A percentile compares a stretch with the other conserved stretches of the same genome.
phyloP scores from a whole-genome alignment of 176 grass and related monocot genomes.

The Puccinellia tenuiflora region DNA sequence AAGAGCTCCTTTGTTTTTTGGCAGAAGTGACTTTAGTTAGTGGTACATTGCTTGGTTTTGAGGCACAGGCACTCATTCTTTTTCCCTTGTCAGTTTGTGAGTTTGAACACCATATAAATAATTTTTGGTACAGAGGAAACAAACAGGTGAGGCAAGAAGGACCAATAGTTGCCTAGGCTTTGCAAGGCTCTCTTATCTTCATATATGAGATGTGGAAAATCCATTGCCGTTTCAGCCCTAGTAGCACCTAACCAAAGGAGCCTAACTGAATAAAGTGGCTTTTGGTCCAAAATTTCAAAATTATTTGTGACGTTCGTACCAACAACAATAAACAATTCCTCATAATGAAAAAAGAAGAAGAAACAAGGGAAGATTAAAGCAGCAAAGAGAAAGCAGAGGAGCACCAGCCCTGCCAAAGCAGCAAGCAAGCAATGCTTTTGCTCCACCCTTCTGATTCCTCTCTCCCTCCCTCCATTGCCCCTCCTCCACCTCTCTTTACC shows the following conservation, averaged over 20 bases:
- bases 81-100: slow-evolving; percentile 34
- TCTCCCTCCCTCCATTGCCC: slow-evolving; percentile 3
- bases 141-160: slow-evolving; percentile 1
- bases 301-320: neutral
- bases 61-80: slow-evolving; percentile 27
- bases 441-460: slow-evolving; percentile 19
- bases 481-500: slow-evolving; percentile 39
- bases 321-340: neutral
- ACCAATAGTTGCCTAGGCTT: neutral
- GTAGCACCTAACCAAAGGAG: neutral
- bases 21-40: slow-evolving; percentile 30
- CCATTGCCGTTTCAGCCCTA: neutral
- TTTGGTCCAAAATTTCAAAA: neutral
- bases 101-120: slow-evolving; percentile 7
- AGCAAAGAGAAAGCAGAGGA: slow-evolving; percentile 4
- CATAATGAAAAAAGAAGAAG: neutral
- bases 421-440: slow-evolving; percentile 26
- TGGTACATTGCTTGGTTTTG: slow-evolving; percentile 18
- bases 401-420: slow-evolving; percentile 28
- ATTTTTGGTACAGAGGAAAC: slow-evolving; percentile 17
- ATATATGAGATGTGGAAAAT: slow-evolving; percentile 10
- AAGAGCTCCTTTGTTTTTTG: slow-evolving; percentile 38
- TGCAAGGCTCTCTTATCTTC: neutral
- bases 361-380: slow-evolving; percentile 1
- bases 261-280: neutral